These are phyloP conservation scores for Hibiscus trionum DNA, from an alignment of 345 rosid species.

Conservation along the genomic window DNA sequence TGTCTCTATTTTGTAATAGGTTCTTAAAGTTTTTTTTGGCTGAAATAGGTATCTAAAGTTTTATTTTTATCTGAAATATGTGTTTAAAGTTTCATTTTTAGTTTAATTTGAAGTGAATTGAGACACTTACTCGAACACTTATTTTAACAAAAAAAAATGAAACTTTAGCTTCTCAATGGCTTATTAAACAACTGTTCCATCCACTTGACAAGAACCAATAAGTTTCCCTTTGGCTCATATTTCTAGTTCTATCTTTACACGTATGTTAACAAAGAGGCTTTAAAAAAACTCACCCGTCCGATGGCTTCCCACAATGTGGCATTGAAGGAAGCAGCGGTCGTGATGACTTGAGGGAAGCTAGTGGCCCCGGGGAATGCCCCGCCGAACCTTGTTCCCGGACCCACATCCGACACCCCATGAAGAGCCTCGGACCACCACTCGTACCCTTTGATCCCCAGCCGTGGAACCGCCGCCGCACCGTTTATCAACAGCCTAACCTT, in stretches of 20 bases:
- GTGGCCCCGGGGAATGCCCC: conserved; percentile 70
- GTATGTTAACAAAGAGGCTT: neutral
- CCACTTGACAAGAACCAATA: neutral
- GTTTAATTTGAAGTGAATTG: no score
- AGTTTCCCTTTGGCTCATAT: no score
- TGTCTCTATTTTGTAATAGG: no score
- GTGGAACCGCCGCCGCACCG: conserved; percentile 61
- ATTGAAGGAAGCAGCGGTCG: conserved; percentile 81
- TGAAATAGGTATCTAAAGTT: no score
- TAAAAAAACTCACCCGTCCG: conserved; percentile 49
- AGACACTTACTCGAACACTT: no score
- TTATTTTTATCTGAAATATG: no score
- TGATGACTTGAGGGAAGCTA: conserved; percentile 89
- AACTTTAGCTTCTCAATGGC: neutral
- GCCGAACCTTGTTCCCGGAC: conserved; percentile 62
- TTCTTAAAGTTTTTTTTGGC: no score
- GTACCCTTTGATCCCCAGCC: conserved; percentile 68
- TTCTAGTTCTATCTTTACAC: no score
- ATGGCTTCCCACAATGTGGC: conserved; percentile 74
- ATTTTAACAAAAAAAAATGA: no score
- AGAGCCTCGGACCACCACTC: conserved; percentile 99
- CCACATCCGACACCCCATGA: conserved; percentile 80
- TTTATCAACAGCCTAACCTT: conserved; percentile 55
- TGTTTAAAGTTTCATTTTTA: no score
- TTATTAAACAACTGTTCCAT: no score